phyloP scores from a whole-genome alignment of 139 green algal genomes.

The Ettlia oleoabundans region DNA sequence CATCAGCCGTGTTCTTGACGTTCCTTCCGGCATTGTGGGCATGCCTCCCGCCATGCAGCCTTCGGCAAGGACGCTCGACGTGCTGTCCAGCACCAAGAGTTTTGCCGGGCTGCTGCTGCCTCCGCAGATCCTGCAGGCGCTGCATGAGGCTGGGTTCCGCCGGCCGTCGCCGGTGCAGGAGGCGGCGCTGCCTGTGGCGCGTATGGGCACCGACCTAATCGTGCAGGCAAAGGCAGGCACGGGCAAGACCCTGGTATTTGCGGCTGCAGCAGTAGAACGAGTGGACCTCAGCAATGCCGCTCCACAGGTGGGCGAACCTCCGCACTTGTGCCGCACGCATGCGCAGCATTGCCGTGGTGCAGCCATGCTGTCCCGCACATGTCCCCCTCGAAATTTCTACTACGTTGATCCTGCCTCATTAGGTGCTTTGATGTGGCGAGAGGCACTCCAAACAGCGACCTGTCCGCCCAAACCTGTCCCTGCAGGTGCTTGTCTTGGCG shows the following conservation, averaged over 20 bases:
- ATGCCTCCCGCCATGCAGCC: constrained; percentile 9
- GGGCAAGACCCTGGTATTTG: constrained; percentile 87
- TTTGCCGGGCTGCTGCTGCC: constrained; percentile 75
- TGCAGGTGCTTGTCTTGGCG: constrained; percentile 79
- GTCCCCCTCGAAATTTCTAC: too few relatives aligned
- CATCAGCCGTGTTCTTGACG: neutral
- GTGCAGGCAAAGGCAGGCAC: constrained; percentile 89
- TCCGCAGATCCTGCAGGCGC: constrained; percentile 46
- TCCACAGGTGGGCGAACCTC: constrained; percentile 55
- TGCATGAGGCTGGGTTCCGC: constrained; percentile 65
- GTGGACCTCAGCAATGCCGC: constrained; percentile 43
- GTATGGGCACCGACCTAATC: constrained; percentile 80
- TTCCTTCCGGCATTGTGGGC: neutral
- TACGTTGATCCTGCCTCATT: too few relatives aligned
- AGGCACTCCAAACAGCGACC: too few relatives aligned
- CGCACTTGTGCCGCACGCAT: neutral
- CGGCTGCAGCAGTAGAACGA: constrained; percentile 56
- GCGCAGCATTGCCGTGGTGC: neutral
- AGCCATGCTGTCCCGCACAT: too few relatives aligned
- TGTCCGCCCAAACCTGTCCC: neutral
- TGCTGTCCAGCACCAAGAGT: constrained; percentile 48
- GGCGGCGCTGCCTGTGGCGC: constrained; percentile 73
- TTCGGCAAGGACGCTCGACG: constrained; percentile 29
- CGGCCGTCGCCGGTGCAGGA: constrained; percentile 79
- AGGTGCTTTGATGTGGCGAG: too few relatives aligned